Base-by-base conservation (phyloP, 2,329 filamentous ascomycete species). In the Cadophora sp. region DNA sequence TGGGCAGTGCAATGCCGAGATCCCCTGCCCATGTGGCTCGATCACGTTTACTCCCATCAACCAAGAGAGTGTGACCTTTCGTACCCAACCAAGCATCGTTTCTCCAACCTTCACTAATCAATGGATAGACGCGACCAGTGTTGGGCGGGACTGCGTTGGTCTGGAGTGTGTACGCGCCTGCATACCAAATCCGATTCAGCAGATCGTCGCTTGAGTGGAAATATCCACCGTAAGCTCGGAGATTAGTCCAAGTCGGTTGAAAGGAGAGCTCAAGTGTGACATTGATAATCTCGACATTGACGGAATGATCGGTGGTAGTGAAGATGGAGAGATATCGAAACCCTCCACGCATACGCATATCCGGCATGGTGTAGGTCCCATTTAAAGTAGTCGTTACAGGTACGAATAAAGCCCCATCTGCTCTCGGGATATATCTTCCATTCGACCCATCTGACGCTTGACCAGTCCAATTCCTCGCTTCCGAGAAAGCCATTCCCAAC, bases 21-120 rank as follows among this genome's bases (percentile, higher is more conserved):
- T 90, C 87, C 1, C 87, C 87, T 13, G 87, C 83, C 86, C 86
- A 89, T 2, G 89, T 83, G 20, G 86, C 78, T 9, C 85, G 81
- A 71, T 89, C 87, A 39, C 87, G 80, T 73, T 89, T 89, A 1
- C 85, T 84, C 16, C 86, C 87, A 73, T 89, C 86, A 1, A 76
- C 74, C 59, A 74, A 61, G 3, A 66, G 64, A 30, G 53, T 67
- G 16, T 36, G 18, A 36, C 77, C 75, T 30, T 73, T 72, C 3
- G 70, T 75, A 14, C 66, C 66, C 24, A 68, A 14, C 48, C 47
- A 53, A 8, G 65, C 65, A 55, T 59, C 45, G 27, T 67, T 67
- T 16, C 36, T 53, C 65, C 65, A 67, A n/a, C 65, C 65, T 24
- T 48, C 16, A 5, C 36, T n/a, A 9, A 67, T 24, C 14, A 67